These are phyloP conservation scores for Aspergillus bridgeri DNA, from an alignment of 495 filamentous ascomycete genomes.

Conservation along the genomic window DNA sequence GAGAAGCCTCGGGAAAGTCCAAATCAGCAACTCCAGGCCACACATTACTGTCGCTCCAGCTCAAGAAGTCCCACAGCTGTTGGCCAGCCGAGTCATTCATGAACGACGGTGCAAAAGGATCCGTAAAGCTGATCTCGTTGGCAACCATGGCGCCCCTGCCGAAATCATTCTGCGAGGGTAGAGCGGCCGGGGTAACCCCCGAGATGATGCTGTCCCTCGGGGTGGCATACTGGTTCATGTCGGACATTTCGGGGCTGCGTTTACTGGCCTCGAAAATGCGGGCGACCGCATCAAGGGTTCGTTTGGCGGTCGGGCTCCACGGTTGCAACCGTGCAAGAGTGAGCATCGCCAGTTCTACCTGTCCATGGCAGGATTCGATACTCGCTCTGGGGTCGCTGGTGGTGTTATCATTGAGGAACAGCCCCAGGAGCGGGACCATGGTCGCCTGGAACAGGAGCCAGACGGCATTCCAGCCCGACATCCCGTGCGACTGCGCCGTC, in stretches of 20 bases:
- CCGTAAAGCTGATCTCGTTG: slow-evolving; percentile 25
- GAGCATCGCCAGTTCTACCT: slow-evolving; percentile 66
- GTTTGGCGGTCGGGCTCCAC: slow-evolving; percentile 67
- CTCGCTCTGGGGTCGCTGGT: slow-evolving; percentile 52
- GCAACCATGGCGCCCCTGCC: slow-evolving; percentile 18
- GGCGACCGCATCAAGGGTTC: slow-evolving; percentile 64
- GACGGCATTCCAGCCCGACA: slow-evolving; percentile 77
- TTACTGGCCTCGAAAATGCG: slow-evolving; percentile 65
- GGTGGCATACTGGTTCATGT: slow-evolving; percentile 15
- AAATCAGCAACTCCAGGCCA: slow-evolving; percentile 35
- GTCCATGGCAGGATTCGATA: slow-evolving; percentile 43
- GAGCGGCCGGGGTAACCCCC: neutral
- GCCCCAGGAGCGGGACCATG: slow-evolving; percentile 70
- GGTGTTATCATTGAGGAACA: slow-evolving; percentile 63
- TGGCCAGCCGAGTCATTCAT: slow-evolving; percentile 36
- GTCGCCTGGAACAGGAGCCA: slow-evolving; percentile 81
- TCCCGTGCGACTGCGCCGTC: slow-evolving; percentile 67
- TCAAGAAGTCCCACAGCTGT: slow-evolving; percentile 44
- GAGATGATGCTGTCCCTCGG: slow-evolving; percentile 20
- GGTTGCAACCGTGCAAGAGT: slow-evolving; percentile 66
- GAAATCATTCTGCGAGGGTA: slow-evolving; percentile 21
- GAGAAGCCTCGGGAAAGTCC: slow-evolving; percentile 24
- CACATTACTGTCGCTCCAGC: slow-evolving; percentile 40
- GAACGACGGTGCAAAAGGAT: slow-evolving; percentile 27
- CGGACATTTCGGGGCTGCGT: slow-evolving; percentile 21